These are phyloP conservation scores for Paramecium pentaurelia DNA, from an alignment of 73 alveolate genomes.

Conservation along the genomic window DNA sequence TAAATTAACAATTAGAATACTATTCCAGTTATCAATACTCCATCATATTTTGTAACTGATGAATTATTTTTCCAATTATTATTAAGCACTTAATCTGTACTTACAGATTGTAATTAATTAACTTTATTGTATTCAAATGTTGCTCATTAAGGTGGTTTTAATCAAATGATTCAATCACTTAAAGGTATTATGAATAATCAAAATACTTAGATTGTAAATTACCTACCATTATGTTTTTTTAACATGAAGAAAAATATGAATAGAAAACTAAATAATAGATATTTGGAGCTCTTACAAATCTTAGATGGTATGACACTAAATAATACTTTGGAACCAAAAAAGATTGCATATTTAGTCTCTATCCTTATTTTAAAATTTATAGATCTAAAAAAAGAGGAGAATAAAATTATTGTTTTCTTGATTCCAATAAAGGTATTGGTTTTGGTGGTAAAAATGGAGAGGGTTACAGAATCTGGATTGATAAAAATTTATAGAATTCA, in stretches of 20 bases:
- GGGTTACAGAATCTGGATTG: slow-evolving; percentile 27
- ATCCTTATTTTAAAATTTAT: slow-evolving; percentile 14
- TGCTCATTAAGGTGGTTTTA: background rate
- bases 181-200: background rate
- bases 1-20: background rate
- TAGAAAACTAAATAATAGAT: background rate
- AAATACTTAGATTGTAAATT: background rate
- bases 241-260: slow-evolving; percentile 31
- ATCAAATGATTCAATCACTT: background rate
- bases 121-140: background rate
- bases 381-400: background rate
- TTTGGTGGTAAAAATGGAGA: background rate
- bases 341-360: background rate
- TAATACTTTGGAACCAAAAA: slow-evolving; percentile 17
- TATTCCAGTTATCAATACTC: background rate
- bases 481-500: background rate
- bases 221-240: background rate
- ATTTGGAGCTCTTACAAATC: slow-evolving; percentile 1
- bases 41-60: background rate
- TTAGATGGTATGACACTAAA: background rate
- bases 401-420: background rate
- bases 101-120: background rate
- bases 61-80: background rate
- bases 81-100: background rate
- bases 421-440: background rate